Conservation (phyloP, 192 early-diverging fungal genomes). For the Dissophora globulifera region DNA sequence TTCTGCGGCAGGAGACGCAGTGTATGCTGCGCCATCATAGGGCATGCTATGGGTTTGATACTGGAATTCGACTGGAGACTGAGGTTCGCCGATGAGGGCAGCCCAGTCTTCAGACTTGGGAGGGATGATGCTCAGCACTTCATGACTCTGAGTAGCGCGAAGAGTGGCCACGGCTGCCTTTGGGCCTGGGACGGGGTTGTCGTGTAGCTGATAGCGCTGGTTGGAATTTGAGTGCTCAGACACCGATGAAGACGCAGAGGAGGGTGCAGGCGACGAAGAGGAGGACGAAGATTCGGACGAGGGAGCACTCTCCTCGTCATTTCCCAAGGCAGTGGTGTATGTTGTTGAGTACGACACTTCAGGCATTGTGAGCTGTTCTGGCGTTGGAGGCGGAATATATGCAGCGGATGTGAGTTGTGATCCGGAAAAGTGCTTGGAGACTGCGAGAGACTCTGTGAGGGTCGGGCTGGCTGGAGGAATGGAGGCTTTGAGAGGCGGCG, state of each 20-base stretch:
- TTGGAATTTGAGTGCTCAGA: constrained; percentile 1
- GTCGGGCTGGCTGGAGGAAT: too few relatives aligned
- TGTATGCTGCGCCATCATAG: constrained; percentile 4
- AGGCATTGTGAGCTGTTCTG: not conserved
- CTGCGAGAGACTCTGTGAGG: too few relatives aligned
- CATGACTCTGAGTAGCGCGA: not conserved
- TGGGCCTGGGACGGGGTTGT: not conserved
- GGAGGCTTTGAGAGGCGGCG: constrained; percentile 8
- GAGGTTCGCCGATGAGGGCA: constrained; percentile 32
- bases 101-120: constrained; percentile 48
- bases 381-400: too few relatives aligned
- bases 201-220: constrained; percentile 1
- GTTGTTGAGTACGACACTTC: constrained; percentile 3
- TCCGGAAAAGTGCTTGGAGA: too few relatives aligned
- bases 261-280: constrained; percentile 6
- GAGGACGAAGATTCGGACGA: too few relatives aligned
- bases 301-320: not conserved
- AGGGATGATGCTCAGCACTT: constrained; percentile 14
- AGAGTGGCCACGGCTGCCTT: not conserved
- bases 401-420: too few relatives aligned
- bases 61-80: constrained; percentile 22
- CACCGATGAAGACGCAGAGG: not conserved
- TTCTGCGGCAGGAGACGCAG: constrained; percentile 31
- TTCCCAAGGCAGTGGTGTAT: not conserved
- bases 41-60: not conserved